phyloP scores from a whole-genome alignment of 2,329 filamentous ascomycete species.

The Exophiala lecanii-corni region DNA sequence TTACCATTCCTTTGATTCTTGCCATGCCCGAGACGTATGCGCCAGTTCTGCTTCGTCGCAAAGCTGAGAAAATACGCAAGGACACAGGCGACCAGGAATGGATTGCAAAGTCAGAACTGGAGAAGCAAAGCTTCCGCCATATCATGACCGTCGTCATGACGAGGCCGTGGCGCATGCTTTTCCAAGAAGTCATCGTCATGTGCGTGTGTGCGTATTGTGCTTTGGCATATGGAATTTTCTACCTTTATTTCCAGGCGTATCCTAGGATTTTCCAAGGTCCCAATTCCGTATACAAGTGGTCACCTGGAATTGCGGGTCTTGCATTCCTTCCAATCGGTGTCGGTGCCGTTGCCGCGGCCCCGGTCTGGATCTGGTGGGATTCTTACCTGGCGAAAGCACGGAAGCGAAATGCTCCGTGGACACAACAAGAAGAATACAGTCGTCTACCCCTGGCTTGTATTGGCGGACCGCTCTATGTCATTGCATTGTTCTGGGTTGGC shows the following conservation, averaged over 20 bases:
- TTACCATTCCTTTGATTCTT: conserved; percentile 55
- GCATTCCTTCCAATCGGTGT: conserved; percentile 49
- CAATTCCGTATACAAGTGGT: conserved; percentile 34
- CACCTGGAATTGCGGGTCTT: conserved; percentile 32
- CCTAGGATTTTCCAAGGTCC: conserved; percentile 60
- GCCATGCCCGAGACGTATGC: conserved; percentile 62
- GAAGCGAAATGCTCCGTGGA: conserved; percentile 51
- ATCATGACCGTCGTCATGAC: conserved; percentile 62
- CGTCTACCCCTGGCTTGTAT: conserved; percentile 68
- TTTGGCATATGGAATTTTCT: conserved; percentile 63
- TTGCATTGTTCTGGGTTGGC: conserved; percentile 52
- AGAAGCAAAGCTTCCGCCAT: conserved; percentile 43
- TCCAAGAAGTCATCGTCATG: conserved; percentile 68
- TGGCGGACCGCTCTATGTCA: conserved; percentile 56
- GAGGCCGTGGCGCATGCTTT: conserved; percentile 66
- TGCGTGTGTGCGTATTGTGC: conserved; percentile 67
- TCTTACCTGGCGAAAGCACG: conserved; percentile 52
- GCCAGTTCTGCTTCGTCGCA: conserved; percentile 53
- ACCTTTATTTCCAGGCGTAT: conserved; percentile 74
- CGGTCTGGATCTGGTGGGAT: conserved; percentile 64
- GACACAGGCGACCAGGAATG: conserved; percentile 48
- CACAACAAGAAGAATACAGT: conserved; percentile 53
- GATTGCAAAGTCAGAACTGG: conserved; percentile 59
- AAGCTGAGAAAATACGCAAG: conserved; percentile 55
- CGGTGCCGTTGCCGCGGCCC: conserved; percentile 56